phyloP scores from a whole-genome alignment of 2,329 filamentous ascomycete genomes.

The Ambrosiella xylebori region DNA sequence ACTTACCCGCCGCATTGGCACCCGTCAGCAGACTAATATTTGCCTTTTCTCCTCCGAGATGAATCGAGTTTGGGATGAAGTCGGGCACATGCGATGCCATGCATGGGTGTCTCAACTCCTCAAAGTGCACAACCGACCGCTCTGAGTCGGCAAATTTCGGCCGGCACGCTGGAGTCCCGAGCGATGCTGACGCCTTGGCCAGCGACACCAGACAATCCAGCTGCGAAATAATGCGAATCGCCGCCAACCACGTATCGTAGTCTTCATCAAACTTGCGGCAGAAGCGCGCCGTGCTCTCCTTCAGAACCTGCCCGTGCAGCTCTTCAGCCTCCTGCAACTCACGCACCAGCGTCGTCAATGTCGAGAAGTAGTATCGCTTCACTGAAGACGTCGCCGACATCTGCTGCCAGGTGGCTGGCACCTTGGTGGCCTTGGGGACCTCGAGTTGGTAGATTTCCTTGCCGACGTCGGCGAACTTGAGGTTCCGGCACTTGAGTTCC shows the following conservation, averaged over 20 bases:
- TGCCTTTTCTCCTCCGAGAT: conserved; percentile 59
- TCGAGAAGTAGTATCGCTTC: conserved; percentile 84
- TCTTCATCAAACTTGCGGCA: conserved; percentile 77
- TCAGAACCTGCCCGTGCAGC: conserved; percentile 76
- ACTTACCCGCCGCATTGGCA: conserved; percentile 94
- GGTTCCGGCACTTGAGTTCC: conserved; percentile 54
- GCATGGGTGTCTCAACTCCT: conserved; percentile 85
- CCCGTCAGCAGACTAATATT: conserved; percentile 89
- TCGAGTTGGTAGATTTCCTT: conserved; percentile 97
- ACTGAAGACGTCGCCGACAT: conserved; percentile 87
- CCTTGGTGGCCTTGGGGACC: conserved; percentile 66
- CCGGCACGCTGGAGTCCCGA: conserved; percentile 77
- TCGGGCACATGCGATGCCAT: conserved; percentile 78
- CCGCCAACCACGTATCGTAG: conserved; percentile 69
- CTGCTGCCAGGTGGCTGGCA: conserved; percentile 80
- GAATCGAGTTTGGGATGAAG: conserved; percentile 92
- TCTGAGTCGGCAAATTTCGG: conserved; percentile 59
- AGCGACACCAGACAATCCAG: conserved; percentile 90
- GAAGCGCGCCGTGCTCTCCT: conserved; percentile 69
- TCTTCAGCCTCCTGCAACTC: conserved; percentile 88
- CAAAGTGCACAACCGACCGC: conserved; percentile 75
- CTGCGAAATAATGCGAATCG: conserved; percentile 79
- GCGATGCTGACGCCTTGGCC: conserved; percentile 66
- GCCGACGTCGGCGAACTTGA: conserved; percentile 69
- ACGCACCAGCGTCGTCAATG: conserved; percentile 67